Conservation (phyloP, 306 rosid species). For the Inga oerstediana region DNA sequence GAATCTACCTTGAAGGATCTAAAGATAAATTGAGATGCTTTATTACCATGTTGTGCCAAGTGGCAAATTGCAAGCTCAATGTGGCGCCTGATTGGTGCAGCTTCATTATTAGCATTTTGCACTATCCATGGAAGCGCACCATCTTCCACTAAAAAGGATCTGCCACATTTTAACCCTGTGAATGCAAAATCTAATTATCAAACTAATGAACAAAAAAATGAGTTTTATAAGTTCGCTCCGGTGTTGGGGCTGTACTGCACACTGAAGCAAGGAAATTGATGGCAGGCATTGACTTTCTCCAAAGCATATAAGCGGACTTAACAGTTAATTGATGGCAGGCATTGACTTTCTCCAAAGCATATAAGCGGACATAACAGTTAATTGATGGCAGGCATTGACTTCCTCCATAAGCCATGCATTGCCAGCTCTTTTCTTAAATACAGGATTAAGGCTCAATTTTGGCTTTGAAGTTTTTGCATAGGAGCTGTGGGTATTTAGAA, state of each 20-base stretch:
- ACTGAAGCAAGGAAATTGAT: not conserved
- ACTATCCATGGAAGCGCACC: constrained; percentile 98
- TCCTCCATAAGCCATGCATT: not conserved
- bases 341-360: not conserved
- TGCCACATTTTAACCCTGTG: constrained; percentile 69
- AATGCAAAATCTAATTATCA: constrained; percentile 26
- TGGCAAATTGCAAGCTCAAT: constrained; percentile 97
- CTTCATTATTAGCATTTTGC: constrained; percentile 86
- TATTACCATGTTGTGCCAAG: constrained; percentile 93
- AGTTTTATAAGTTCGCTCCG: not conserved
- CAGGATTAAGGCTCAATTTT: no score
- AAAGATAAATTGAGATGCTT: constrained; percentile 19
- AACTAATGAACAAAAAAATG: constrained; percentile 17
- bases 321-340: not conserved
- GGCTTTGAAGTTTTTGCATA: no score
- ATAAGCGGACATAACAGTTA: not conserved
- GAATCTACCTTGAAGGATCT: not conserved
- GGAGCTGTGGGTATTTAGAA: no score
- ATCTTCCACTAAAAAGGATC: constrained; percentile 87
- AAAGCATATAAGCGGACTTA: not conserved
- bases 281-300: not conserved
- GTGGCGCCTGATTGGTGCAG: constrained; percentile 98
- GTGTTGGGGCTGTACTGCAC: not conserved
- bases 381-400: not conserved
- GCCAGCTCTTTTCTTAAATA: not conserved